Evolutionary conservation across 345 rosid genomes (phyloP).

Genomic region (Camelina hispida): DNA sequence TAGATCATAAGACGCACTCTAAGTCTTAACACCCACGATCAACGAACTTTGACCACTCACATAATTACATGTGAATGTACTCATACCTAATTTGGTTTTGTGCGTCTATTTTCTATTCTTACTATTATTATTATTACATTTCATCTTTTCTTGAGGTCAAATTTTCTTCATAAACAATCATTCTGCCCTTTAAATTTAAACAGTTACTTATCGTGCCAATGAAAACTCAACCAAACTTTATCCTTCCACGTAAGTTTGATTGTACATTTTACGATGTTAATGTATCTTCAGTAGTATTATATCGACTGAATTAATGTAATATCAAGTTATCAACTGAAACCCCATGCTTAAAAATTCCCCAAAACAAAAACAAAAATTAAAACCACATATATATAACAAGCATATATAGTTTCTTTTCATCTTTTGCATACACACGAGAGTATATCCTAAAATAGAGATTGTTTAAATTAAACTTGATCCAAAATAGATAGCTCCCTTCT

Average conservation of each 20-base stretch:
- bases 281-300: neutral
- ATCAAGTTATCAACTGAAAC: neutral
- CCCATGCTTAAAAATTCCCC: neutral
- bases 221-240: constrained; percentile 30
- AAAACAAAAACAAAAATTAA: neutral
- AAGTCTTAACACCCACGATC: constrained; percentile 43
- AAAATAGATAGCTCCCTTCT: neutral
- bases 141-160: constrained; percentile 23
- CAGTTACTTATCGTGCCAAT: constrained; percentile 22
- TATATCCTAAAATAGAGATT: neutral
- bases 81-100: constrained; percentile 16
- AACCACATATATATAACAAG: neutral
- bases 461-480: neutral
- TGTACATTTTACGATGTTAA: constrained; percentile 1
- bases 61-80: constrained; percentile 29
- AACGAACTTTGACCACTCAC: constrained; percentile 47
- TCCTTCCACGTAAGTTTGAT: constrained; percentile 24
- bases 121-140: constrained; percentile 19
- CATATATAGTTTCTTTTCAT: neutral
- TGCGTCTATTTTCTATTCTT: constrained; percentile 27
- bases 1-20: constrained; percentile 33
- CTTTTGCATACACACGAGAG: neutral
- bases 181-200: constrained; percentile 31
- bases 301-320: neutral
- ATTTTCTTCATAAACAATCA: constrained; percentile 40